A percentile compares a stretch with the other conserved stretches of the same genome.
Conservation (phyloP, 78 protist species). For the Planoprotostelium fungivorum region DNA sequence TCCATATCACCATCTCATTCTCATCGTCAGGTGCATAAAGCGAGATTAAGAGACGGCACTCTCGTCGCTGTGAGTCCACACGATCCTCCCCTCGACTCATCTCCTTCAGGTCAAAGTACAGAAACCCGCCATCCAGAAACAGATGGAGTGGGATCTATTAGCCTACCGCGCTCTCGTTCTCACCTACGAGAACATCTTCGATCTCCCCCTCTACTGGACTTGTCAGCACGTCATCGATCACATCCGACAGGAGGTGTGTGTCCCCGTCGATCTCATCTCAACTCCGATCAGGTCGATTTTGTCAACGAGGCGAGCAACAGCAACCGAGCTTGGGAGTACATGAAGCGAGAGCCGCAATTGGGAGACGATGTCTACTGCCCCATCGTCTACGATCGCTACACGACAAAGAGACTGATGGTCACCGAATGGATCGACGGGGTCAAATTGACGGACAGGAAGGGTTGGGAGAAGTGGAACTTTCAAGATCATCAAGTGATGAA, state of each 20-base stretch:
- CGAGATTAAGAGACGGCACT: background rate
- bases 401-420: background rate
- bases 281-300: background rate
- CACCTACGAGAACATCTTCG: background rate
- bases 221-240: background rate
- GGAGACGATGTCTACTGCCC: background rate
- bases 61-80: background rate
- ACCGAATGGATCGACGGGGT: background rate
- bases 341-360: background rate
- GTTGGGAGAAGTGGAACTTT: background rate
- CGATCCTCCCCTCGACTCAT: background rate
- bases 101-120: background rate
- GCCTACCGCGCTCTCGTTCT: background rate
- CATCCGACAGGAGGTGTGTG: background rate
- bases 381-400: background rate
- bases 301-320: background rate
- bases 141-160: background rate
- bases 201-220: background rate
- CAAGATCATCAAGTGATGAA: background rate
- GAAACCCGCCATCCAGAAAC: background rate
- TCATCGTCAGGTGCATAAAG: background rate
- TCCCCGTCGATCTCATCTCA: background rate
- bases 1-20: background rate
- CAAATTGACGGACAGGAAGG: background rate
- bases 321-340: background rate